Evolutionary conservation across 257 asterid species (phyloP).

Genomic region (Solanum rostratum): DNA sequence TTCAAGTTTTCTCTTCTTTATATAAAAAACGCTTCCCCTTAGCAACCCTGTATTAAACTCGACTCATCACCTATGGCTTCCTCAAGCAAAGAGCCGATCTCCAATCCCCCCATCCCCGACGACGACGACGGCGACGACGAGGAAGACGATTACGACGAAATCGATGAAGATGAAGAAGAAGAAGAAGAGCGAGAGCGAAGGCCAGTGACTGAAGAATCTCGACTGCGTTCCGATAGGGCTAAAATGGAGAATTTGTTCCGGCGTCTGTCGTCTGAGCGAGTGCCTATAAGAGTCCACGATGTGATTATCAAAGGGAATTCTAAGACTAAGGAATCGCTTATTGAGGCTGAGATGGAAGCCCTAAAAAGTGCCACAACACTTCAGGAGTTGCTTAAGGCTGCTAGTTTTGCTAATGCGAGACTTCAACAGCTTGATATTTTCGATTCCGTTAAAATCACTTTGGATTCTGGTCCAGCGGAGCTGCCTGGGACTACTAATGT

Average conservation of each 20-base stretch:
- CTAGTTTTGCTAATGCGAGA: conserved; percentile 41
- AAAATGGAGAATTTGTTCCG: conserved; percentile 42
- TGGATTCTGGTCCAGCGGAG: conserved; percentile 85
- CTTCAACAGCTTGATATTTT: conserved; percentile 62
- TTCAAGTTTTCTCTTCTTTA: not conserved
- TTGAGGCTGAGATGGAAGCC: conserved; percentile 55
- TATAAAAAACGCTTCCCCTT: not conserved
- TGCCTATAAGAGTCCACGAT: conserved; percentile 75
- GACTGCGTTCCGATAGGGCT: conserved; percentile 31
- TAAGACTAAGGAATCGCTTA: conserved; percentile 59
- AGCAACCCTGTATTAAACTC: not conserved
- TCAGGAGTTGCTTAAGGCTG: conserved; percentile 65
- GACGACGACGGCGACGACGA: conserved; percentile 1
- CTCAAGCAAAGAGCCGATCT: conserved; percentile 1
- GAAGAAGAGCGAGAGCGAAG: conserved; percentile 23
- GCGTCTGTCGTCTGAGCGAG: conserved; percentile 54
- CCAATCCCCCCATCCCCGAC: not conserved
- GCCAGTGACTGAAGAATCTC: conserved; percentile 26
- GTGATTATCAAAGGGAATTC: conserved; percentile 74
- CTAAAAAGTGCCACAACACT: conserved; percentile 48
- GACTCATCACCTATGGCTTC: conserved; percentile 1
- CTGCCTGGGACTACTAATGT: conserved; percentile 87
- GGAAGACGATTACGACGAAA: conserved; percentile 25
- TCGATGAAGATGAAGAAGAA: conserved; percentile 9
- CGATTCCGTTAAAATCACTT: conserved; percentile 62